These are phyloP conservation scores for Suillus clintonianus DNA, from an alignment of 768 basidiomycete species.

Conservation along the genomic window DNA sequence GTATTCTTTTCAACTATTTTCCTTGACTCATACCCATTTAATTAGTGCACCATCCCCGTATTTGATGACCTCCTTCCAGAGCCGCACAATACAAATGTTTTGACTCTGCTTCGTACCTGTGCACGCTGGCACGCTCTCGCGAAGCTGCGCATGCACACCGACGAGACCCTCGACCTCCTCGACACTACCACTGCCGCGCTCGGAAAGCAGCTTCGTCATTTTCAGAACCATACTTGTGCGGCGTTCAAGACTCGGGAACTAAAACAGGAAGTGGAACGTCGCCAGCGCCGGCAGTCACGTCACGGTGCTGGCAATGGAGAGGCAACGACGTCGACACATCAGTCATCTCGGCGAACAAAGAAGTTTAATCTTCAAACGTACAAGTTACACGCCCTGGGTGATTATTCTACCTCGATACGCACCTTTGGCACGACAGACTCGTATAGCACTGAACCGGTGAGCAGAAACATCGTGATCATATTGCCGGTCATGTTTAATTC, in stretches of 20 bases:
- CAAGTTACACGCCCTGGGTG: conserved; percentile 36
- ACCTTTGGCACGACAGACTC: conserved; percentile 36
- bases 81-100: conserved; percentile 6
- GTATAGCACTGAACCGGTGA: conserved; percentile 33
- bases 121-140: conserved; percentile 21
- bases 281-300: background rate
- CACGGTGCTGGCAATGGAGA: background rate
- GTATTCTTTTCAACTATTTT: background rate
- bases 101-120: conserved; percentile 17
- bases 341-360: background rate
- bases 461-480: conserved; percentile 3
- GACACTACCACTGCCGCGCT: conserved; percentile 13
- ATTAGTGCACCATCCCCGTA: conserved; percentile 12
- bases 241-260: conserved; percentile 23
- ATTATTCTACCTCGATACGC: conserved; percentile 27
- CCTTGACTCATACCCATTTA: background rate
- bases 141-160: conserved; percentile 34
- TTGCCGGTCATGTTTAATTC: background rate
- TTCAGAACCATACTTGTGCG: conserved; percentile 19
- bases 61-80: conserved; percentile 12
- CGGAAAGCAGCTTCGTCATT: conserved; percentile 22
- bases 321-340: background rate
- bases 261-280: conserved; percentile 2
- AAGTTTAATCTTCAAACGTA: conserved; percentile 30
- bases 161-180: conserved; percentile 17